Conservation (phyloP, 208 protist species). For the Trichomonas vaginalis region DNA sequence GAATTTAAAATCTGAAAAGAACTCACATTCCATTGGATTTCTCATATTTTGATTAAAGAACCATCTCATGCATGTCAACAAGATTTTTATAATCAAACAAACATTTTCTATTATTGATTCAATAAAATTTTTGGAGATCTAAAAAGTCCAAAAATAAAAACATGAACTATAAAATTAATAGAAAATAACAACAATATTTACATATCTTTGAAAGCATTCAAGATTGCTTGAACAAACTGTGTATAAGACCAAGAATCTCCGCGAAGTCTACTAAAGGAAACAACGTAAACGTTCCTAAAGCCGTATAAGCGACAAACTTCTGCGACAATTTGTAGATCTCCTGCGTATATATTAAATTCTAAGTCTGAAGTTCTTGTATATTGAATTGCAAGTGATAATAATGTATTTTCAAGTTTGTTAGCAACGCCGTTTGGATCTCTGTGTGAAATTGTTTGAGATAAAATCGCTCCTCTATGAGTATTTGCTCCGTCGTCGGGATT, state of each 20-base stretch:
- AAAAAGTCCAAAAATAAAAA: no score
- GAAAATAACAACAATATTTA: neutral
- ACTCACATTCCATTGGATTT: no score
- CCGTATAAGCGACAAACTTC: constrained; percentile 3
- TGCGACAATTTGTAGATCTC: neutral
- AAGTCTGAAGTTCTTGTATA: neutral
- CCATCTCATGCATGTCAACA: no score
- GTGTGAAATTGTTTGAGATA: neutral
- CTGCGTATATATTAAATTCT: neutral
- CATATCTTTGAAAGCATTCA: neutral
- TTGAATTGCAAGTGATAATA: neutral
- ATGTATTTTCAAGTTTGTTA: neutral
- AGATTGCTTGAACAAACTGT: neutral
- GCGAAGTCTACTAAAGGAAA: neutral
- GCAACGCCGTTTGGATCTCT: neutral
- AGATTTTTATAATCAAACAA: no score
- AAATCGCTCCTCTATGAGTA: neutral
- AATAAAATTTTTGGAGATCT: no score
- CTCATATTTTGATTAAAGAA: no score
- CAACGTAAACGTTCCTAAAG: neutral
- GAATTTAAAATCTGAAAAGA: no score
- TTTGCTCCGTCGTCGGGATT: neutral
- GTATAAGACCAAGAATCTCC: neutral
- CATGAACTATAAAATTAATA: no score
- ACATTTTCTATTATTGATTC: no score